These are phyloP conservation scores for Ganoderma multipileum DNA, from an alignment of 1,284 basidiomycete genomes.

Conservation along the genomic window DNA sequence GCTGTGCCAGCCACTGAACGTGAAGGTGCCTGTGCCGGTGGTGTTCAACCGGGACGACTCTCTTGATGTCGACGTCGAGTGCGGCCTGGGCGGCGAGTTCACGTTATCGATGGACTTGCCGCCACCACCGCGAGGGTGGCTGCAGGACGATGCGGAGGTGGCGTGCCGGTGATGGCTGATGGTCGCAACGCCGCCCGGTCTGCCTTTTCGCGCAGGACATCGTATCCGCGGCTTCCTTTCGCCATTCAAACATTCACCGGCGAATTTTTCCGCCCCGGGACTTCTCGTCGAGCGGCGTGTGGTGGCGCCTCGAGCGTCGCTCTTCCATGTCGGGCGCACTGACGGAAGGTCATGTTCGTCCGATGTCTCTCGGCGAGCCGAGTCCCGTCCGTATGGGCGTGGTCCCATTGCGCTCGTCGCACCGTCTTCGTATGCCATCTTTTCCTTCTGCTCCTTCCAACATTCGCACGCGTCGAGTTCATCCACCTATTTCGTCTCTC, in stretches of 20 bases:
- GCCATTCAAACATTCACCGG: no score
- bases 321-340: neutral
- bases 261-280: neutral
- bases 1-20: constrained; percentile 34
- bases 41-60: constrained; percentile 29
- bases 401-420: neutral
- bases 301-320: neutral
- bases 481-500: neutral
- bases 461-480: neutral
- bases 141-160: constrained; percentile 7
- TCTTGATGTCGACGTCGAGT: constrained; percentile 20
- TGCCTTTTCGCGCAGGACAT: neutral
- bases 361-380: constrained; percentile 1
- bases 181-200: neutral
- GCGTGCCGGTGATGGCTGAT: constrained; percentile 4
- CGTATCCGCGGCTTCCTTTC: neutral
- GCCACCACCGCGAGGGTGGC: constrained; percentile 21
- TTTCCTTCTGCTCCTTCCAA: constrained; percentile 1
- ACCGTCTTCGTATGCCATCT: neutral
- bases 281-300: neutral
- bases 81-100: constrained; percentile 32
- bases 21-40: constrained; percentile 30
- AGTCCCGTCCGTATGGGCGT: neutral
- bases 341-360: constrained; percentile 18
- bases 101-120: constrained; percentile 40